Base-by-base conservation (phyloP, 768 basidiomycete species). In the Hydnomerulius pinastri region DNA sequence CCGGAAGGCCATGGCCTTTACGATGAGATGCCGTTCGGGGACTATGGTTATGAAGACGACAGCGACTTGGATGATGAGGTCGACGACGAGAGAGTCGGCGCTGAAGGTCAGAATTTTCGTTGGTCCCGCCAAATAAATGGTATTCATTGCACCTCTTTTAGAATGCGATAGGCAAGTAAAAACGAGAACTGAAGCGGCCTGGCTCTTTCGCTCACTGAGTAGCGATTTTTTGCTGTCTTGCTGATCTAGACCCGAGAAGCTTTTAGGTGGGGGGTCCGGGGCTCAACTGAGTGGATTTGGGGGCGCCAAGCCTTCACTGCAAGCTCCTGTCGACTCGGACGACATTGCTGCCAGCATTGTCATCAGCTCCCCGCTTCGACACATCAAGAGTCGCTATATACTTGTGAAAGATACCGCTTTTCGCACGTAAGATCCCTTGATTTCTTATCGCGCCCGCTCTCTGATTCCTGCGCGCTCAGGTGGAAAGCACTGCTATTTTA, bases 401-500 rank as follows among this genome's bases (percentile, higher is more conserved):
- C 24, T 54, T 18, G 33, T 54, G 15, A 54, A 36, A 25, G 52
- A 54, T 21, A 54, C 52, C 32, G 53, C 50, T 27, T 54, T 51
- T 17, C 42, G 25, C 4, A 54, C 53, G 53, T 54, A 15, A 17
- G 53, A 2, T 30, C 11, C 6, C 17, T 5, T 29, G 7, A 10
- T 37, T 23, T 20, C 4, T 38, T 39, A n/a, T 13, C 7, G 12
- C 10, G 8, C 9, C 7, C n/a, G n/a, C 11, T 27, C 4, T 53
- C 24, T 28, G 6, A 45, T 15, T 50, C 21, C 6, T 13, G 18
- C 25, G n/a, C 25, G 15, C 13, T 49, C 44, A 73, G 72, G 10
- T 66, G 68, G 68, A 61, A 62, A 46, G 63, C 71, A 3, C 57
- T 70, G 9, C 25, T 72, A 1, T 68, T 67, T 43, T 73, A 69